Evolutionary conservation across 768 basidiomycete species (phyloP).

Genomic region (Boletus fagicola): DNA sequence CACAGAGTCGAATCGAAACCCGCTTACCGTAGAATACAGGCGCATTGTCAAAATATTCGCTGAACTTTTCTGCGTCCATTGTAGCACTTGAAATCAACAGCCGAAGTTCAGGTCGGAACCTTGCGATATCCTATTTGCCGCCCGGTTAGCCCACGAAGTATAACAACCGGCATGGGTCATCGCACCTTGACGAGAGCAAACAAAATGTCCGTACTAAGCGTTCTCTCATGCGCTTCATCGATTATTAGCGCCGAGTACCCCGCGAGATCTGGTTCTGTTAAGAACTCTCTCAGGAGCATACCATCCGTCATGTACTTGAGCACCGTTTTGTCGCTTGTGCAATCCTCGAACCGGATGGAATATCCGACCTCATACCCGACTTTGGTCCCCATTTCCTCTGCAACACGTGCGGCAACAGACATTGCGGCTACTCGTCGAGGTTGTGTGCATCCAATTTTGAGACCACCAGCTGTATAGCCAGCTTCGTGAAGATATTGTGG

Average conservation of each 20-base stretch:
- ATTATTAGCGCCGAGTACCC: conserved; percentile 95
- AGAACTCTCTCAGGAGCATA: conserved; percentile 94
- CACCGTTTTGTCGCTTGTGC: conserved; percentile 98
- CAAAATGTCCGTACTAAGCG: conserved; percentile 96
- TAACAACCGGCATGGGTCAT: conserved; percentile 19
- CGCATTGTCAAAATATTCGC: conserved; percentile 94
- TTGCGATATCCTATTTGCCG: conserved; percentile 78
- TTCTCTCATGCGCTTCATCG: conserved; percentile 98
- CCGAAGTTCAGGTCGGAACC: conserved; percentile 92
- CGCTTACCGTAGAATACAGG: conserved; percentile 87
- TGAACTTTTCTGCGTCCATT: conserved; percentile 97
- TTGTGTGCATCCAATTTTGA: conserved; percentile 89
- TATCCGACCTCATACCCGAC: conserved; percentile 99
- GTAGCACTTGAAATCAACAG: conserved; percentile 95
- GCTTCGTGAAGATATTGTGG: conserved; percentile 99
- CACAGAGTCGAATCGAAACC: not conserved
- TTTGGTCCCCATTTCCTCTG: conserved; percentile 97
- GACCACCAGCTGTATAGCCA: conserved; percentile 84
- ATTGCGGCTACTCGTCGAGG: conserved; percentile 98
- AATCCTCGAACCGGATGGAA: conserved; percentile 99
- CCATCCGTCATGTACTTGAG: conserved; percentile 99
- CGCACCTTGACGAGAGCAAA: conserved; percentile 98
- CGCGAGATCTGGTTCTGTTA: conserved; percentile 95
- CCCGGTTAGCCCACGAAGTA: conserved; percentile 26
- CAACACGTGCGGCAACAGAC: conserved; percentile 98